A percentile compares a stretch with the other conserved stretches of the same genome.
Conservation (phyloP, 495 filamentous ascomycete species). For the Penicillium nucicola region DNA sequence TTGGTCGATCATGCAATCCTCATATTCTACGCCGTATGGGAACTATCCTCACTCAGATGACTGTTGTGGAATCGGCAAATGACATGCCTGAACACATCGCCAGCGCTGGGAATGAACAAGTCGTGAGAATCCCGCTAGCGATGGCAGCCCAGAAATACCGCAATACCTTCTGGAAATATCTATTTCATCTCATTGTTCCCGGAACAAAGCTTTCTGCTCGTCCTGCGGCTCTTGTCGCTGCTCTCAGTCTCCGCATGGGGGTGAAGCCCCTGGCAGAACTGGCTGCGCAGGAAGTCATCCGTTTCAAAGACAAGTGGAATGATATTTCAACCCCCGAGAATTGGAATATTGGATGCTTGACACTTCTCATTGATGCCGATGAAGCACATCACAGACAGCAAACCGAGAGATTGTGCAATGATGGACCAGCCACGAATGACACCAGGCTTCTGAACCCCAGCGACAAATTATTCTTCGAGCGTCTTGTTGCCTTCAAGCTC, state of each 20-base stretch:
- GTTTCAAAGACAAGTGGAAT: conserved; percentile 37
- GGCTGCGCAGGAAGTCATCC: conserved; percentile 35
- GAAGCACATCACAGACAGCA: conserved; percentile 20
- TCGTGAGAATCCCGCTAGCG: conserved; percentile 35
- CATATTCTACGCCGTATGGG: conserved; percentile 38
- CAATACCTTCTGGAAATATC: conserved; percentile 39
- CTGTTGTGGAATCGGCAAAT: conserved; percentile 31
- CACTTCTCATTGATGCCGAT: conserved; percentile 42
- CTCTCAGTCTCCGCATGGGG: conserved; percentile 41
- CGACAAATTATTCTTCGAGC: conserved; percentile 36
- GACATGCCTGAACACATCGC: conserved; percentile 41
- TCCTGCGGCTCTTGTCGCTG: conserved; percentile 42
- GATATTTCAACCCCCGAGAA: conserved; percentile 42
- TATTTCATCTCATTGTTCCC: conserved; percentile 40
- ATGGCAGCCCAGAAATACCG: conserved; percentile 26
- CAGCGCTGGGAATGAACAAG: conserved; percentile 13
- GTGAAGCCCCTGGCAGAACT: conserved; percentile 31
- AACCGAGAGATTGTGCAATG: neutral
- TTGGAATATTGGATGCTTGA: conserved; percentile 41
- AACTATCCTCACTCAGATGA: conserved; percentile 38
- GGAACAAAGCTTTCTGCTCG: conserved; percentile 40
- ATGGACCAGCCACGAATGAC: neutral
- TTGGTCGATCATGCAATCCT: conserved; percentile 43
- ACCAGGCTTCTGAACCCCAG: conserved; percentile 16
- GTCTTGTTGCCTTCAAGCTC: conserved; percentile 45